Evolutionary conservation across 2,329 filamentous ascomycete genomes (phyloP), one percentile per base, ranked within the genome.

Genomic region (Hypoxylon sp.): DNA sequence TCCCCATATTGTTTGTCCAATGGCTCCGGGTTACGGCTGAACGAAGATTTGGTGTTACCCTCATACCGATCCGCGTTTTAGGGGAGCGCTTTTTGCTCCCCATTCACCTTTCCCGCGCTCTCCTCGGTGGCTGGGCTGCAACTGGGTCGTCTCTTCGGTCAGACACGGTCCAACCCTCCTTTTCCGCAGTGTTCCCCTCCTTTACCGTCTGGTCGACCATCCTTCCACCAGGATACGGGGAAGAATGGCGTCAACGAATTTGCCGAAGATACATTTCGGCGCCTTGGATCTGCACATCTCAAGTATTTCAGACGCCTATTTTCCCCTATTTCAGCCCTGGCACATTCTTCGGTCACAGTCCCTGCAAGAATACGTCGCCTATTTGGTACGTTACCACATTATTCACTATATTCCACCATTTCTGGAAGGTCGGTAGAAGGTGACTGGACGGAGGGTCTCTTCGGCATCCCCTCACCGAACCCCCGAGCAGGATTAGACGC

Each of bases 351-450:
- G 66, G 66, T 70, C 64, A 65, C 62, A 70, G 33, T 66, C 45
- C 60, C 54, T 66, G 63, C 55, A 63, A 46, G 66, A 54, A 59
- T 65, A 64, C 65, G 55, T 68, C 60, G 64, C 40, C 61, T 59
- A 40, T 51, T 61, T 57, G 61, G 64, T 67, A 62, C 64, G 48
- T 66, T 64, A 65, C 67, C 61, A 69, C 66, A 58, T 61, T 51
- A 55, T 58, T 65, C 51, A 67, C 53, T 63, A 53, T 56, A 44
- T 50, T 28, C 53, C 57, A 42, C 70, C 70, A 58, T 61, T 71
- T 72, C 69, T 71, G 70, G 70, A 72, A 72, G 69, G 70, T 72
- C 70, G 68, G 70, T 64, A 70, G 68, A 70, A 70, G 68, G 70
- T 69, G 68, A 69, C 64, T 61, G 63, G 58, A 52, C 51, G 59